Evolutionary conservation across 495 filamentous ascomycete species (phyloP).

Genomic region (Daldinia concentrica): DNA sequence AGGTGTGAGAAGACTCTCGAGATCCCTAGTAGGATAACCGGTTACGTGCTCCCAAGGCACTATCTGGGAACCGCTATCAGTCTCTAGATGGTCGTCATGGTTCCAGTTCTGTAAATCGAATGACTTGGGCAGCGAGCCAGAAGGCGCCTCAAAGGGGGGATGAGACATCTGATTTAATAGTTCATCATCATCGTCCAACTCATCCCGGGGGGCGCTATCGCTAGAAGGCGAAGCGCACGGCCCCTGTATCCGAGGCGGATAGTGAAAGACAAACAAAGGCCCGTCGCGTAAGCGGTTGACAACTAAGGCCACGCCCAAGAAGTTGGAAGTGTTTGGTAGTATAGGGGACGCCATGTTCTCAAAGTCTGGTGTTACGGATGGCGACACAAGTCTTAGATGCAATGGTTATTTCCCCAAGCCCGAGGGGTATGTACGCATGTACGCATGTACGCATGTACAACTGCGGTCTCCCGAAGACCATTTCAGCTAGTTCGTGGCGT

Average conservation of each 20-base stretch:
- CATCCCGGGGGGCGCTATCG: conserved; percentile 48
- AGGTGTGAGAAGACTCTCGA: conserved; percentile 86
- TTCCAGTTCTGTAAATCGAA: conserved; percentile 62
- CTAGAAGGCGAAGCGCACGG: conserved; percentile 37
- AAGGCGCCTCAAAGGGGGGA: conserved; percentile 43
- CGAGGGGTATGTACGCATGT: conserved; percentile 6
- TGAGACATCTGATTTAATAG: conserved; percentile 48
- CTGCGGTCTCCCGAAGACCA: conserved; percentile 17
- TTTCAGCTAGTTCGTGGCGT: conserved; percentile 4
- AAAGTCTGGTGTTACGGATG: conserved; percentile 20
- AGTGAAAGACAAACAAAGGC: conserved; percentile 90
- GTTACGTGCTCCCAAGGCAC: conserved; percentile 81
- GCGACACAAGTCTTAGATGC: conserved; percentile 40
- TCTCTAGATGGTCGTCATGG: conserved; percentile 63
- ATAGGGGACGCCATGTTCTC: conserved; percentile 55
- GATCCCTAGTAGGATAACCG: conserved; percentile 76
- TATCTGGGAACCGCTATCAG: conserved; percentile 61
- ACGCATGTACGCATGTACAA: conserved; percentile 6
- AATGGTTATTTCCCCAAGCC: conserved; percentile 26
- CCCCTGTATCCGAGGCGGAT: conserved; percentile 65
- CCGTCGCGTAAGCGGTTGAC: conserved; percentile 84
- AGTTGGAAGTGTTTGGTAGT: conserved; percentile 59
- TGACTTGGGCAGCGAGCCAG: conserved; percentile 48
- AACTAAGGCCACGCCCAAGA: conserved; percentile 80
- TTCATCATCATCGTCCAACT: conserved; percentile 57